phyloP scores from a whole-genome alignment of 2,329 filamentous ascomycete genomes.

The Trichoderma pleuroti region DNA sequence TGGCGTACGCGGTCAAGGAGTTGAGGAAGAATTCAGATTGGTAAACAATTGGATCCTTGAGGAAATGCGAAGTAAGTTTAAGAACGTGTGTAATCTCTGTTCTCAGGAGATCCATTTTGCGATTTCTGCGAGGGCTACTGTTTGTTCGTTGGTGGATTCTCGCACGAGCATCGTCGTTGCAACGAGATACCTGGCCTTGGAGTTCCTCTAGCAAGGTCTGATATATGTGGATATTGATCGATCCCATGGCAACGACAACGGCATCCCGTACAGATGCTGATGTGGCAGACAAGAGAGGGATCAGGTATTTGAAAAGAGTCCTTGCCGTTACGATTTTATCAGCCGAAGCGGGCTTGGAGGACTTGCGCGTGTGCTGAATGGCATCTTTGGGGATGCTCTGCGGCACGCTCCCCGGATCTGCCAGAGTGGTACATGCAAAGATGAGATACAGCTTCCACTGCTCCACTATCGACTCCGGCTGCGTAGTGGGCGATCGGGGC shows the following conservation, averaged over 20 bases:
- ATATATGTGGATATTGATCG: constrained; percentile 93
- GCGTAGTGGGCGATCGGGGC: constrained; percentile 61
- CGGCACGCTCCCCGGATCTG: constrained; percentile 66
- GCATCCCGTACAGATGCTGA: constrained; percentile 82
- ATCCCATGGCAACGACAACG: constrained; percentile 86
- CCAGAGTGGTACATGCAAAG: constrained; percentile 93
- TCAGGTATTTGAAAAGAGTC: constrained; percentile 85
- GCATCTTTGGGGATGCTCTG: constrained; percentile 45
- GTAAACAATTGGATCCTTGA: constrained; percentile 73
- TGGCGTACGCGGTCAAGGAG: constrained; percentile 84
- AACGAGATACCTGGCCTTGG: constrained; percentile 78
- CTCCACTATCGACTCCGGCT: constrained; percentile 85
- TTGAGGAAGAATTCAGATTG: constrained; percentile 86
- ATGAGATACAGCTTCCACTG: constrained; percentile 98
- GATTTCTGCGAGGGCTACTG: constrained; percentile 76
- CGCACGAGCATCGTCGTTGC: constrained; percentile 82
- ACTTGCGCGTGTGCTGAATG: constrained; percentile 72
- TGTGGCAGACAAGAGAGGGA: constrained; percentile 77
- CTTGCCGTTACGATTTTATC: constrained; percentile 84
- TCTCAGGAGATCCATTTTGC: constrained; percentile 78
- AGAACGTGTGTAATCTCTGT: constrained; percentile 97
- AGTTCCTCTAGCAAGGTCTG: constrained; percentile 85
- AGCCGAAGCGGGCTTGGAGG: constrained; percentile 64
- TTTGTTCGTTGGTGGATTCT: constrained; percentile 82
- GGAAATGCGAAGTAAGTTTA: constrained; percentile 85